These are phyloP conservation scores for Oenanthe javanica DNA, from an alignment of 140 eudicot species.

Conservation along the genomic window DNA sequence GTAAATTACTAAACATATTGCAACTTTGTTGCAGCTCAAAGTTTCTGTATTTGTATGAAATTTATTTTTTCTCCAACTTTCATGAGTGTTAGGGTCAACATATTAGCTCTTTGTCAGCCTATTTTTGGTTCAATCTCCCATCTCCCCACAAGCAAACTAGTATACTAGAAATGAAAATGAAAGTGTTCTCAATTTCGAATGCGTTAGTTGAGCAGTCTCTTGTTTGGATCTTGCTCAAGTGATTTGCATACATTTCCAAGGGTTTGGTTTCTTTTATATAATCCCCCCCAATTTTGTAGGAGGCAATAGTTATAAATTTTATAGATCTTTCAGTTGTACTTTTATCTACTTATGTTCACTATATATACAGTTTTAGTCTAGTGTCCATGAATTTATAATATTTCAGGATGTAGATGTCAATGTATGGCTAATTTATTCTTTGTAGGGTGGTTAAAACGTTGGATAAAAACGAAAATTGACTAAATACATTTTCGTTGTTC, in stretches of 20 bases:
- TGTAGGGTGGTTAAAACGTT: not conserved
- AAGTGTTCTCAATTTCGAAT: not conserved
- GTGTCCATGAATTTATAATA: not conserved
- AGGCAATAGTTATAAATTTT: not conserved
- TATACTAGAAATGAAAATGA: not conserved
- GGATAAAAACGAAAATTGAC: not conserved
- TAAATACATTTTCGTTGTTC: conserved; percentile 5
- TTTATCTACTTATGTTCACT: not conserved
- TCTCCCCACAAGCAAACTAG: not conserved
- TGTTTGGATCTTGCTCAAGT: not conserved
- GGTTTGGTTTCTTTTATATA: not conserved
- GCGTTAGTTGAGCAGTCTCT: not conserved
- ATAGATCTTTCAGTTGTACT: not conserved
- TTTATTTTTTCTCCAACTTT: not conserved
- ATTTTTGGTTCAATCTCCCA: not conserved
- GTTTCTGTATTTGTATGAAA: not conserved
- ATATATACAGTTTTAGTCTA: not conserved
- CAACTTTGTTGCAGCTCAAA: not conserved
- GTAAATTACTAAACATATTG: conserved; percentile 16
- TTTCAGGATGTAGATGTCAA: not conserved
- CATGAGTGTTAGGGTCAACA: not conserved
- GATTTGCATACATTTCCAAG: not conserved
- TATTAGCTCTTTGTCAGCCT: not conserved
- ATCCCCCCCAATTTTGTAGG: not conserved
- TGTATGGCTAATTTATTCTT: not conserved